Evolutionary conservation across 2,329 filamentous ascomycete species (phyloP).

Genomic region (Teratosphaeria nubilosa): DNA sequence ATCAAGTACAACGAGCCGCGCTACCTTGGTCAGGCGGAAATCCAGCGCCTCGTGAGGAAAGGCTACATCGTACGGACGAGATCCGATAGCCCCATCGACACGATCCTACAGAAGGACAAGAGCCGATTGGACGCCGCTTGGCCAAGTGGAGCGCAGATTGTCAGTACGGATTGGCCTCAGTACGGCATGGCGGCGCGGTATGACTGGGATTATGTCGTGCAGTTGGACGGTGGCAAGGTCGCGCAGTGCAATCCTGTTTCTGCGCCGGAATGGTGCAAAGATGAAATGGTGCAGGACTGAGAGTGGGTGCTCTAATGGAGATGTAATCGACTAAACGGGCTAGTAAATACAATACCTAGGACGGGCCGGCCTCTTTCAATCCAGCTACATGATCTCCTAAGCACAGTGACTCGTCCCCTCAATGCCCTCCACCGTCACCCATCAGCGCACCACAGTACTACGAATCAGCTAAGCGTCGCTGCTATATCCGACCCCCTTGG

Average conservation of each 20-base stretch:
- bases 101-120: slow-evolving; percentile 31
- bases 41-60: slow-evolving; percentile 35
- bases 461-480: no score
- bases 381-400: no score
- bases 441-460: no score
- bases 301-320: background rate
- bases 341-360: background rate
- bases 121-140: slow-evolving; percentile 37
- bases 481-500: no score
- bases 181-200: slow-evolving; percentile 40
- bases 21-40: slow-evolving; percentile 25
- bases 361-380: no score
- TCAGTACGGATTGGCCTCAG: slow-evolving; percentile 40
- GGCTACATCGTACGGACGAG: slow-evolving; percentile 43
- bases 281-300: slow-evolving; percentile 6
- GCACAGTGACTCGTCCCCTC: no score
- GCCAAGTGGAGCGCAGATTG: slow-evolving; percentile 40
- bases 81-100: slow-evolving; percentile 37
- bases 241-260: slow-evolving; percentile 30
- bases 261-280: slow-evolving; percentile 28
- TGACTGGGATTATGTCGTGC: slow-evolving; percentile 38
- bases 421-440: no score
- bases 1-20: slow-evolving; percentile 41
- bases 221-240: slow-evolving; percentile 20
- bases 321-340: background rate